A percentile compares a stretch with the other conserved stretches of the same genome.
Conservation (phyloP, 805 yeast species). For the Sugiyamaella marilandica region DNA sequence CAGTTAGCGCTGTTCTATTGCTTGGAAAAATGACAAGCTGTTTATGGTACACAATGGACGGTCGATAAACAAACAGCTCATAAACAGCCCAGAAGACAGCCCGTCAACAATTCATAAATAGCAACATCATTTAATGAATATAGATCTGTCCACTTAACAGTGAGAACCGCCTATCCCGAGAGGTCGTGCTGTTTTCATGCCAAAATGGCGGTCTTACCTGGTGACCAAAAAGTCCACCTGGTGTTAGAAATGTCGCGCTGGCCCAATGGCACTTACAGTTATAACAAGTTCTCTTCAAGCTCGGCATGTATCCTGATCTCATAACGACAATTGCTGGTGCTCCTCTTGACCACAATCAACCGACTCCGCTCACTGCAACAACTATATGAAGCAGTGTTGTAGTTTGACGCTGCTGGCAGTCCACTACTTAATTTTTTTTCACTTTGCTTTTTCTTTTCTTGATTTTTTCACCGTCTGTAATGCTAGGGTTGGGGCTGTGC, state of each 20-base stretch:
- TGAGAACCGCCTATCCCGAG: not conserved
- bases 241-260: not conserved
- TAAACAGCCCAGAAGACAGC: too few relatives aligned
- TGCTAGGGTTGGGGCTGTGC: not conserved
- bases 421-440: not conserved
- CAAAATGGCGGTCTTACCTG: slow-evolving; percentile 11
- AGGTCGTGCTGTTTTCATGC: not conserved
- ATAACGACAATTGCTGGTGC: not conserved
- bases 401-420: not conserved
- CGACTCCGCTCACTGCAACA: too few relatives aligned
- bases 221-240: slow-evolving; percentile 25
- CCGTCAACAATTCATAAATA: too few relatives aligned
- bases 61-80: too few relatives aligned
- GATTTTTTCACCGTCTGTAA: not conserved
- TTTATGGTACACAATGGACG: too few relatives aligned
- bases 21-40: too few relatives aligned
- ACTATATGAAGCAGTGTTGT: too few relatives aligned
- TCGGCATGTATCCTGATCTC: slow-evolving; percentile 13
- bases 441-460: not conserved
- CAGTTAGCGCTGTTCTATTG: slow-evolving; percentile 4
- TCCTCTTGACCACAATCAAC: too few relatives aligned
- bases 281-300: slow-evolving; percentile 25
- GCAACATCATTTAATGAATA: too few relatives aligned
- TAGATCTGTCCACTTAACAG: too few relatives aligned
- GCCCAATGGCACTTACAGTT: slow-evolving; percentile 18